Conservation (phyloP, 2,329 filamentous ascomycete species). For the Magnaporthiopsis poae region DNA sequence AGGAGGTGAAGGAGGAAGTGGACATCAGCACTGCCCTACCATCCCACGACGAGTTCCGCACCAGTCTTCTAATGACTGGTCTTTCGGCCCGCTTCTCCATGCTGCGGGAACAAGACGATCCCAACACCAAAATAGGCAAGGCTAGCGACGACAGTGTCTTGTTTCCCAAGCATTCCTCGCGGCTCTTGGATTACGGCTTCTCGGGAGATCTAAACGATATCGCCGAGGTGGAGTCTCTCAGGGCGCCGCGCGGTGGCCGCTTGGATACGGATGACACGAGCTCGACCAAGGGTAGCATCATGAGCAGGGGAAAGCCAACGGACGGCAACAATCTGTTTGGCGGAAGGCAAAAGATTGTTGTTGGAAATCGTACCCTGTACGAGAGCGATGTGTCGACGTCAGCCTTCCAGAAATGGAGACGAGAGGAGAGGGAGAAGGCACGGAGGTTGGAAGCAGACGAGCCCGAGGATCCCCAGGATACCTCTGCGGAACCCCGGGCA, state of each 20-base stretch:
- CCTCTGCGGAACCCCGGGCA: constrained; percentile 19
- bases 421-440: constrained; percentile 45
- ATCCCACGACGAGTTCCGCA: constrained; percentile 80
- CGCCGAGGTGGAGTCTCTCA: constrained; percentile 77
- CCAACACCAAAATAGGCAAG: constrained; percentile 78
- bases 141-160: constrained; percentile 91
- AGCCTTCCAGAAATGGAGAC: constrained; percentile 68
- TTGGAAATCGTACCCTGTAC: constrained; percentile 57
- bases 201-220: constrained; percentile 64
- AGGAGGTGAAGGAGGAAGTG: constrained; percentile 54
- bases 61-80: constrained; percentile 89
- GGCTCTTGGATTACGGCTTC: constrained; percentile 60
- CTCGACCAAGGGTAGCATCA: constrained; percentile 58
- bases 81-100: constrained; percentile 93
- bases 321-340: constrained; percentile 93
- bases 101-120: constrained; percentile 89
- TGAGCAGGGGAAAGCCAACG: constrained; percentile 69
- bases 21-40: constrained; percentile 69
- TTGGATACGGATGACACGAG: constrained; percentile 62
- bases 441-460: constrained; percentile 23
- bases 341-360: constrained; percentile 73
- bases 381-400: constrained; percentile 79
- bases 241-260: constrained; percentile 46
- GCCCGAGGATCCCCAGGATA: constrained; percentile 25
- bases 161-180: constrained; percentile 69